These are phyloP conservation scores for Fusarium pilosicola DNA, from an alignment of 2,329 filamentous ascomycete genomes.

Conservation along the genomic window DNA sequence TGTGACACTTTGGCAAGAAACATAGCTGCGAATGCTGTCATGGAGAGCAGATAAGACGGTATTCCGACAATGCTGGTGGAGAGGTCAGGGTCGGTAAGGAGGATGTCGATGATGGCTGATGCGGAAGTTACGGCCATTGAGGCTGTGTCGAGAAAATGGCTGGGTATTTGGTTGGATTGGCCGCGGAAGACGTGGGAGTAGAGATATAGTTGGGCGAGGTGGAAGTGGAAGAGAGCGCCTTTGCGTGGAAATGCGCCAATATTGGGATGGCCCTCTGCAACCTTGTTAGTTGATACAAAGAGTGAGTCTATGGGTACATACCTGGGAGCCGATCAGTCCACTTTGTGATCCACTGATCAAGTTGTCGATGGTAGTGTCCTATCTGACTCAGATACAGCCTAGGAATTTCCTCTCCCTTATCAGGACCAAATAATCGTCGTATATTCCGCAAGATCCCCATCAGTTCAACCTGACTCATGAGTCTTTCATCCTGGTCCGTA, in stretches of 20 bases:
- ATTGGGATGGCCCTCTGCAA: slow-evolving; percentile 45
- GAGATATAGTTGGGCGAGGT: slow-evolving; percentile 55
- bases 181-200: slow-evolving; percentile 56
- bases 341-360: slow-evolving; percentile 51
- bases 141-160: slow-evolving; percentile 49
- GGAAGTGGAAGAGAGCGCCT: slow-evolving; percentile 53
- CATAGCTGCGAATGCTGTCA: slow-evolving; percentile 63
- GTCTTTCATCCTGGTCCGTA: slow-evolving; percentile 64
- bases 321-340: slow-evolving; percentile 49
- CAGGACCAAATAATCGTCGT: slow-evolving; percentile 64
- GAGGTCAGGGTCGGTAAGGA: slow-evolving; percentile 55
- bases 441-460: slow-evolving; percentile 67
- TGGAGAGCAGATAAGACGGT: slow-evolving; percentile 61
- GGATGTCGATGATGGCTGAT: slow-evolving; percentile 55
- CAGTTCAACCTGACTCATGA: slow-evolving; percentile 67
- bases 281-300: background rate
- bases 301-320: slow-evolving; percentile 12
- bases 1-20: slow-evolving; percentile 60
- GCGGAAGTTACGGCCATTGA: slow-evolving; percentile 51
- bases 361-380: slow-evolving; percentile 46
- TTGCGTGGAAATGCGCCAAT: slow-evolving; percentile 54
- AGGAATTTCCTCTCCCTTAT: slow-evolving; percentile 61
- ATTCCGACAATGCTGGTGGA: slow-evolving; percentile 54
- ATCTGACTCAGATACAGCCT: slow-evolving; percentile 62
- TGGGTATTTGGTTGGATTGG: slow-evolving; percentile 47